Percentiles rank a stretch among this genome's conserved stretches.
These are phyloP conservation scores for Annulohypoxylon bovei DNA, from an alignment of 495 filamentous ascomycete genomes.

Conservation along the genomic window DNA sequence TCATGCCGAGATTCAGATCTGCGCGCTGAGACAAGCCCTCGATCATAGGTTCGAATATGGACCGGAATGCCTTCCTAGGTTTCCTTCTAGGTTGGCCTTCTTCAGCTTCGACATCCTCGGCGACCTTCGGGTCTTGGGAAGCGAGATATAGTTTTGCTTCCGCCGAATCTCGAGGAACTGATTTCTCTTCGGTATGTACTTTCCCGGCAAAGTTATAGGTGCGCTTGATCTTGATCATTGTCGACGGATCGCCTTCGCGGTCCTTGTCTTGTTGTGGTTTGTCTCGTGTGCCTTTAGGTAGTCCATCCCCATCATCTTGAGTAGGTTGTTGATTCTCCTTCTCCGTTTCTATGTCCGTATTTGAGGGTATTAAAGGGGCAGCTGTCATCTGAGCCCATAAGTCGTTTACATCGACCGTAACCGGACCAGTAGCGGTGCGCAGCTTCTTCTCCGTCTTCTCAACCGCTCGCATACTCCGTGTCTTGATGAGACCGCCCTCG, in stretches of 20 bases:
- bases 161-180: slow-evolving; percentile 79
- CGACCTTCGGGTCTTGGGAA: slow-evolving; percentile 55
- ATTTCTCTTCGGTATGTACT: slow-evolving; percentile 81
- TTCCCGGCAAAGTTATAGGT: slow-evolving; percentile 94
- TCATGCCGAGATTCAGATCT: slow-evolving; percentile 62
- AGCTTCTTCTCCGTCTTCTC: slow-evolving; percentile 71
- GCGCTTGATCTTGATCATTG: slow-evolving; percentile 83
- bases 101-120: slow-evolving; percentile 36
- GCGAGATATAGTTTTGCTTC: slow-evolving; percentile 83
- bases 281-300: slow-evolving; percentile 34
- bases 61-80: slow-evolving; percentile 74
- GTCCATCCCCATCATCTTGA: background rate
- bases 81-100: slow-evolving; percentile 63
- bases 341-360: slow-evolving; percentile 28
- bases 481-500: slow-evolving; percentile 84
- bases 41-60: slow-evolving; percentile 80
- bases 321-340: slow-evolving; percentile 35
- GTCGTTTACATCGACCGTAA: slow-evolving; percentile 88
- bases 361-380: slow-evolving; percentile 37
- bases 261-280: slow-evolving; percentile 11
- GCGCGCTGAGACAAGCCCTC: slow-evolving; percentile 56
- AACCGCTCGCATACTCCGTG: slow-evolving; percentile 72
- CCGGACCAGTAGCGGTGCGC: slow-evolving; percentile 69
- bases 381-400: slow-evolving; percentile 85
- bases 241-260: slow-evolving; percentile 36